Base-by-base conservation (phyloP, 768 basidiomycete genomes). In the Rhodosporidiobolus sp. region DNA sequence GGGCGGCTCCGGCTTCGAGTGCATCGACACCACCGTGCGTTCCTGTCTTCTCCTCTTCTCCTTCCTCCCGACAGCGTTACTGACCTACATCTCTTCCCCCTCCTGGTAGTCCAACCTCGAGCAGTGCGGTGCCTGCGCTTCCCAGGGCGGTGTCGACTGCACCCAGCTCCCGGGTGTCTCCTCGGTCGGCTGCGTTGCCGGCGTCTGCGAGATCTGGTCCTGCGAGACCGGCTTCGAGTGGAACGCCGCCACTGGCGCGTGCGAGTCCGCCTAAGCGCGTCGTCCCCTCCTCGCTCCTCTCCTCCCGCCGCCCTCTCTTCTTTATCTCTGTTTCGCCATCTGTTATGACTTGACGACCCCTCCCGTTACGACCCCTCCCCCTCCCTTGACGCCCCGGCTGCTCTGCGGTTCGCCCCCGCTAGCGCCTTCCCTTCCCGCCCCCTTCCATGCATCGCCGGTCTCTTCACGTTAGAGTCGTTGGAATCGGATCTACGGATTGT, bases 1-100 rank as follows among this genome's bases (percentile, higher is more conserved):
- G 28, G 48, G 45, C 12, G 45, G 35, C 50, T 7, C 28, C 11
- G 65, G 65, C 26, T 67, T 67, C 57, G 65, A 67, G 57, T 67
- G 65, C 57, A 60, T 67, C 58, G 65, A 67, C 71, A 43, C 52
- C n/a, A n/a, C 46, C 35, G 38, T 66, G n/a, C 45, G 63, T 19
- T 43, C 14, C 56, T 20, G 24, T 16, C 20, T 26, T 32, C 14
- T 17, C 48, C 4, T 49, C 24, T 35, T 17, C 17, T 5, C 22
- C 6, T 17, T 17, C 9, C 14, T 24, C n/a, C 26, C 28, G n/a
- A n/a, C n/a, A n/a, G n/a, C n/a, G n/a, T n/a, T n/a, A 17, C 67
- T 32, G 38, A 24, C 38, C 53, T 10, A 11, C 43, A 16, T 20
- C 30, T 45, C 19, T 22, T 19, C 17, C 30, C 48, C 45, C 30